Conservation (phyloP, 2,329 filamentous ascomycete species). For the Fusarium verticillioides region DNA sequence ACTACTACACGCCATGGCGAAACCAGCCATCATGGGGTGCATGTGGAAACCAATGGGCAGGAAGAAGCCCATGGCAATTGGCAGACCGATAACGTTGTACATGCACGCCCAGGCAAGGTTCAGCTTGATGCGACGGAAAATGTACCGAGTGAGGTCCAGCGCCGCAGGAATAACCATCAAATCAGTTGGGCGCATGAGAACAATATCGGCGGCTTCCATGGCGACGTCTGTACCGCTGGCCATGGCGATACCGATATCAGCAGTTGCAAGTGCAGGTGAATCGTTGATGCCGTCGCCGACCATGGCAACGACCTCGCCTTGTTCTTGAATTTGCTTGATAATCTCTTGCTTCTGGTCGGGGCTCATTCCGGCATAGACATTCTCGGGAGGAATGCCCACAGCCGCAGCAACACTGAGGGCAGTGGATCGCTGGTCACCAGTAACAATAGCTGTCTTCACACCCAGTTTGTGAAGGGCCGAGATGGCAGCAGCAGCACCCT, state of each 20-base stretch:
- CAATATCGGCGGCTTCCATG: slow-evolving; percentile 96
- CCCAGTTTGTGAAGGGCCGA: slow-evolving; percentile 85
- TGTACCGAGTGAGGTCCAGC: slow-evolving; percentile 81
- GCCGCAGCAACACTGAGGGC: slow-evolving; percentile 84
- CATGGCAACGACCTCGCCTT: slow-evolving; percentile 89
- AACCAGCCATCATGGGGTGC: slow-evolving; percentile 93
- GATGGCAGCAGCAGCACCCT: slow-evolving; percentile 83
- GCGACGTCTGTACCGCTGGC: slow-evolving; percentile 94
- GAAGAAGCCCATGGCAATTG: slow-evolving; percentile 97
- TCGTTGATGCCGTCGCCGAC: slow-evolving; percentile 99
- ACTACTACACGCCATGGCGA: slow-evolving; percentile 91
- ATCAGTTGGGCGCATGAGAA: slow-evolving; percentile 92
- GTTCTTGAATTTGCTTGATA: slow-evolving; percentile 77
- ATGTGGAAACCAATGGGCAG: slow-evolving; percentile 87
- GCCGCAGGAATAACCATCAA: slow-evolving; percentile 93
- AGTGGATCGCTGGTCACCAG: slow-evolving; percentile 87
- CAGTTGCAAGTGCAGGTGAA: slow-evolving; percentile 91
- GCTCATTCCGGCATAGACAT: slow-evolving; percentile 88
- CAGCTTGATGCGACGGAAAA: slow-evolving; percentile 92
- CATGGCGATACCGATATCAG: slow-evolving; percentile 93
- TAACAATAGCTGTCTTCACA: slow-evolving; percentile 90
- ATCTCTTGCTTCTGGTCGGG: slow-evolving; percentile 93
- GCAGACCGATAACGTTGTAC: slow-evolving; percentile 91
- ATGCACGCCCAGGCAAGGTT: slow-evolving; percentile 93
- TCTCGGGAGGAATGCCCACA: slow-evolving; percentile 80